Base-by-base conservation (phyloP, 805 yeast genomes). In the Grigorovia yakushimaensis region DNA sequence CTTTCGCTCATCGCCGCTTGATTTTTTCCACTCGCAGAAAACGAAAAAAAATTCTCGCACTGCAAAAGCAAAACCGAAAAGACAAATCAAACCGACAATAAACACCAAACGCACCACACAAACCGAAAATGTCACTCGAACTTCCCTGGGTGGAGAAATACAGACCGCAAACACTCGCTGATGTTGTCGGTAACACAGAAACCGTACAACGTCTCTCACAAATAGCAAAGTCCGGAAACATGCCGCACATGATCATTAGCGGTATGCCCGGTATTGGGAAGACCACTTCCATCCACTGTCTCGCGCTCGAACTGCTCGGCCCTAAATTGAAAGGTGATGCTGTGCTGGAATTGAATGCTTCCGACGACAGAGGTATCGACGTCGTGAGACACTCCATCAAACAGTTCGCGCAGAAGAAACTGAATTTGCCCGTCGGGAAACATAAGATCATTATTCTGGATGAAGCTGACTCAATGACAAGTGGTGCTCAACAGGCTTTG, bases 201-300 rank as follows among this genome's bases (percentile, higher is more conserved):
- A 91, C 98, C 3, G 76, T 93, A 4, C 88, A 82, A 51, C 75
- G 97, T 37, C 72, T 93, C 47, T 78, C 82, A 57, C 77, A 87
- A 50, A 89, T 93, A 45, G 96, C 94, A 5, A 68, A 76, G 43
- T 96, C 89, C 58, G 98, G 98, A 30, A 93, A 93, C 66, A 84
- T 93, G 87, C 98, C 98, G 1, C 96, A 93, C 67, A 72, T 93
- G 77, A 89, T 93, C 56, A 84, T 93, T 41, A 83, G 93, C n/a
- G 95, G 98, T 2, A 69, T 88, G 42, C 98, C 98, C 2, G 98
- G 98, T 55, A 91, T 93, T 47, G 98, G 98, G 39, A 93, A 93
- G 64, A 93, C 98, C 2, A 93, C 98, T 0, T 84, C 96, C 2
- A 79, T 93, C 5, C 86, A 85, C 51, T 89, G 97, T 68, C 74